Evolutionary conservation across 2,329 filamentous ascomycete genomes (phyloP), one percentile per base, ranked within the genome.

Genomic region (Aureobasidium sp.): DNA sequence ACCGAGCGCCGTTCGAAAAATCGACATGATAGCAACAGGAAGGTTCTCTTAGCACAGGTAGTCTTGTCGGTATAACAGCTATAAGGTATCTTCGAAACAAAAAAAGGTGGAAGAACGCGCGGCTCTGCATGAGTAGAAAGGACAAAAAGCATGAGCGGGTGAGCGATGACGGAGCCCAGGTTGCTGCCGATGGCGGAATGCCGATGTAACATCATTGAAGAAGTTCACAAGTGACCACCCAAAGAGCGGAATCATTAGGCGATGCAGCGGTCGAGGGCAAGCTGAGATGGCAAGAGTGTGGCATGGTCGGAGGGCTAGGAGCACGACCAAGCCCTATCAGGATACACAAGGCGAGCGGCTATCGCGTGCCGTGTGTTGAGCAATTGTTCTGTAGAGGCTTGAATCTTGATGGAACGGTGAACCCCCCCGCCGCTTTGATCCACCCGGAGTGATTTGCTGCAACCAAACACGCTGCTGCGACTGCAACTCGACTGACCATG

Each of bases 151-250:
- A 27, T 43, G 25, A 5, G 13, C n/a, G 8, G 40, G n/a, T 15
- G n/a, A 29, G 27, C 33, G 50, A 53, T 27, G 23, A 40, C 33
- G 33, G 50, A 21, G 19, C 19, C 9, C 13, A 15, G 21, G 43
- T 27, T 29, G 43, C 23, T 27, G 51, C 51, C 51, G 51, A 55
- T 42, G 25, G n/a, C 51, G 51, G 37, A 47, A 31, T 43, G 25
- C 25, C 53, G 42, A 57, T 57, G 53, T 57, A 57, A 57, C 53
- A 57, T 57, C 53, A 57, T 10, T 11, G 27, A 13, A 35, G 27
- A 46, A 29, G 37, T 35, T 31, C 25, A 8, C 13, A 23, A 29
- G n/a, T 55, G 38, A 35, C 25, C n/a, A 43, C 19, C n/a, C 38
- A 6, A 43, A 43, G 37, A 45, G 35, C 5, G 40, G 53, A 35